These are phyloP conservation scores for Sugiyamaella pinicola DNA, from an alignment of 1,139 yeast genomes.

Conservation along the genomic window DNA sequence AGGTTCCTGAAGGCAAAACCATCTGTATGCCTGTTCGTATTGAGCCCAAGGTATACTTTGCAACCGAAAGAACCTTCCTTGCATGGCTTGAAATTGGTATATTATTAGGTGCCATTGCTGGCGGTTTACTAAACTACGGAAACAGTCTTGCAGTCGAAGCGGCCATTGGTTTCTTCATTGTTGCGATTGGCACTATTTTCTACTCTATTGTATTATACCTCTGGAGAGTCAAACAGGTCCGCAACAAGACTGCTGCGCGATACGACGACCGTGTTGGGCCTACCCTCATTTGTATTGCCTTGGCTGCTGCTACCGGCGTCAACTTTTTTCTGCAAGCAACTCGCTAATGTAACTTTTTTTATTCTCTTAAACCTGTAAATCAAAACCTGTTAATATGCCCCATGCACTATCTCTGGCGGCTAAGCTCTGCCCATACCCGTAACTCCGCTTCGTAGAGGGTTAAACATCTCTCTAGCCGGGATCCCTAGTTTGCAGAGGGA, in stretches of 20 bases:
- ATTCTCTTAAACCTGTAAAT: constrained; percentile 4
- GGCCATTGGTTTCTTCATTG: constrained; percentile 82
- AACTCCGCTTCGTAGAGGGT: no score
- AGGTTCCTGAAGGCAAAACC: constrained; percentile 78
- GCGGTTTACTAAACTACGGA: constrained; percentile 91
- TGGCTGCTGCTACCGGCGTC: constrained; percentile 70
- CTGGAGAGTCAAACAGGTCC: constrained; percentile 80
- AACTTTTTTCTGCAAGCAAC: constrained; percentile 53
- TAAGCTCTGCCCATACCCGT: no score
- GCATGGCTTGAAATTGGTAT: constrained; percentile 98
- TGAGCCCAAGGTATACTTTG: constrained; percentile 97
- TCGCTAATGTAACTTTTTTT: constrained; percentile 16
- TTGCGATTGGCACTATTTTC: constrained; percentile 70
- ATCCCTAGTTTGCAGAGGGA: no score
- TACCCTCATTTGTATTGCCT: constrained; percentile 70
- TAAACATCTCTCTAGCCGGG: no score
- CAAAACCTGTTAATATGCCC: no score
- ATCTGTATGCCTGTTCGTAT: constrained; percentile 96
- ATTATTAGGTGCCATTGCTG: constrained; percentile 89
- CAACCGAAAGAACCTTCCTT: constrained; percentile 95
- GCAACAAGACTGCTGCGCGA: constrained; percentile 77
- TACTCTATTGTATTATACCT: constrained; percentile 78
- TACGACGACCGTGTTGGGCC: constrained; percentile 93
- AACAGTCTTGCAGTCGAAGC: constrained; percentile 76
- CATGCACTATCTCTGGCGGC: no score